phyloP scores from a whole-genome alignment of 1,139 yeast genomes.

The Kazachstania sp. region DNA sequence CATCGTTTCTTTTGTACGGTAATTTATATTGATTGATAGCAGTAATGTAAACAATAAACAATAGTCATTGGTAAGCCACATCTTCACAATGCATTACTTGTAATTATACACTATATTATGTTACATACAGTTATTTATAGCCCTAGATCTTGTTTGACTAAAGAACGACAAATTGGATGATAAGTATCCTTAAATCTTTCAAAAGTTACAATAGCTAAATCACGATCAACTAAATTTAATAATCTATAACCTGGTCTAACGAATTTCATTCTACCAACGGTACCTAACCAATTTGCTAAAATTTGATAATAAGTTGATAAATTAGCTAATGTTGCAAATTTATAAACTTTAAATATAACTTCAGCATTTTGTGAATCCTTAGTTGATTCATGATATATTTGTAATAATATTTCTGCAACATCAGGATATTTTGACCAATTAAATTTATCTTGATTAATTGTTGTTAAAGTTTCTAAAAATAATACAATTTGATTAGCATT shows the following conservation, averaged over 20 bases:
- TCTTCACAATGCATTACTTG: no score
- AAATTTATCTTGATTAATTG: constrained; percentile 12
- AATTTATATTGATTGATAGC: no score
- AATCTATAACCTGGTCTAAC: constrained; percentile 78
- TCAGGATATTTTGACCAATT: constrained; percentile 26
- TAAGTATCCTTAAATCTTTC: constrained; percentile 48
- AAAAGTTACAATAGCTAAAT: constrained; percentile 60
- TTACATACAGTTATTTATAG: background rate
- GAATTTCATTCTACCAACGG: constrained; percentile 92
- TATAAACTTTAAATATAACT: constrained; percentile 69
- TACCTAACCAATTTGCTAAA: constrained; percentile 76
- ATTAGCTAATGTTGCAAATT: constrained; percentile 48
- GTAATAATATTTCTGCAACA: constrained; percentile 28
- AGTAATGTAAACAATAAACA: background rate
- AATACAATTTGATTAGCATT: constrained; percentile 71
- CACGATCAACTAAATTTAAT: constrained; percentile 54
- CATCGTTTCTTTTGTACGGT: no score
- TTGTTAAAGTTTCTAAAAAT: constrained; percentile 61
- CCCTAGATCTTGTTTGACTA: constrained; percentile 66
- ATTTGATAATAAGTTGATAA: constrained; percentile 39
- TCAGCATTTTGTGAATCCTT: constrained; percentile 60
- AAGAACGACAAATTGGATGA: constrained; percentile 76
- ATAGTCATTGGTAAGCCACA: background rate
- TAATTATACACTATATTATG: no score
- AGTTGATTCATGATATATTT: constrained; percentile 25